Evolutionary conservation across 768 basidiomycete genomes (phyloP), one percentile per base, ranked within the genome.

Genomic region (Chalciporus piperatus): DNA sequence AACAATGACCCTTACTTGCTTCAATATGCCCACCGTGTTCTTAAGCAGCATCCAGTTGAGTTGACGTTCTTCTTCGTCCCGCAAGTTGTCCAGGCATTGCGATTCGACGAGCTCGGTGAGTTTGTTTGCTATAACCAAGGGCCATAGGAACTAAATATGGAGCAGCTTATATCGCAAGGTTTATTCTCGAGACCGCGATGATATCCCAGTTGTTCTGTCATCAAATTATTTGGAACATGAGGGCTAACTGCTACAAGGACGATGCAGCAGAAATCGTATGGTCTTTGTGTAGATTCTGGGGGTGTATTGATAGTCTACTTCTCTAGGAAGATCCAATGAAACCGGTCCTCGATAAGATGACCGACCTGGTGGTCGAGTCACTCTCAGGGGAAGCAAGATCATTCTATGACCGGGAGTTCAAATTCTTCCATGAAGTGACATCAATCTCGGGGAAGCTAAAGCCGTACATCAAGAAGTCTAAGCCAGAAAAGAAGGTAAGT

Each of bases 181-280:
- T 98, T 77, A 92, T 98, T 59, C 93, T 94, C 58, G 95, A 98
- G 73, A 97, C 95, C 0, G 88, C 96, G 7, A 96, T 92, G 72
- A 92, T 98, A 47, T 98, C 96, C 2, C 95, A 96, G 66, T 71
- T 93, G 20, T 99, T 99, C 74, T 99, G 97, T 65, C 97, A 99
- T 66, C 97, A 99, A 73, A 98, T 98, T 57, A 92, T 99, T 55
- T 99, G 97, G 97, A 99, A 98, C 68, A 98, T 98, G 97, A 96
- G 96, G 63, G 97, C 97, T 5, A 99, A 99, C 63, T 93, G 90
- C 55, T 97, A 84, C 68, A 92, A 89, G 61, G 96, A 94, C 61
- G 97, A 98, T 62, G 74, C 77, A 7, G 92, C 84, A 13, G 94
- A 95, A 67, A 76, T 89, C 52, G 92, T 90, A 61, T 45, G 82